These are phyloP conservation scores for Fusarium fracticaudum DNA, from an alignment of 2,329 filamentous ascomycete genomes.

Conservation along the genomic window DNA sequence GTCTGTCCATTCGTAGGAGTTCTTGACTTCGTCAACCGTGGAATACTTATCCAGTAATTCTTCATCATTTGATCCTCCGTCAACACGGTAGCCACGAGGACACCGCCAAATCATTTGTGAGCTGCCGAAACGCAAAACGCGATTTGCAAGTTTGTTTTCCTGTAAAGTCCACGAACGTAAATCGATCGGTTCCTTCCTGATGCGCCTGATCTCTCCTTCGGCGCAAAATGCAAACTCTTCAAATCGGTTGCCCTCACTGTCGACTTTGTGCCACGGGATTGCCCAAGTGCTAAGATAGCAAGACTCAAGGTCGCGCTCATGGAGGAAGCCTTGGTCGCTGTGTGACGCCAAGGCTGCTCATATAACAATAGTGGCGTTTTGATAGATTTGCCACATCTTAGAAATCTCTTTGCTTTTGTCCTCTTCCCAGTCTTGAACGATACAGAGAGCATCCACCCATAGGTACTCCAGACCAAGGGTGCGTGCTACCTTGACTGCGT, in stretches of 20 bases:
- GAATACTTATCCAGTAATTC: background rate
- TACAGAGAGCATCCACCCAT: background rate
- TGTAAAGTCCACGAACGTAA: background rate
- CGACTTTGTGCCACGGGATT: background rate
- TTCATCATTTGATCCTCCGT: background rate
- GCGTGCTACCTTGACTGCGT: background rate
- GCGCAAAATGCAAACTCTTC: background rate
- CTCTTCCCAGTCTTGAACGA: background rate
- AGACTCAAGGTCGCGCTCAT: background rate
- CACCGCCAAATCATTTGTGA: background rate
- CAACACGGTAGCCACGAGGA: background rate
- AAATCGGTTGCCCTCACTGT: background rate
- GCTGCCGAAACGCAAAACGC: background rate
- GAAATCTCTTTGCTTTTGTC: background rate
- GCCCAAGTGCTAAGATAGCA: background rate
- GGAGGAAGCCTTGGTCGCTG: background rate
- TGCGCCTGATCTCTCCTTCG: background rate
- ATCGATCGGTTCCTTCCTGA: background rate
- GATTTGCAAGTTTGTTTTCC: background rate
- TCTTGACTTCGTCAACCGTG: background rate
- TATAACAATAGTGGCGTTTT: background rate
- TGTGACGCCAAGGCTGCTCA: background rate
- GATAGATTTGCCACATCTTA: background rate
- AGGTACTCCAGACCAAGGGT: background rate
- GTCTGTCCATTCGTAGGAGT: background rate